Conservation (phyloP, 2,329 filamentous ascomycete genomes). For the Colletotrichum limetticola region DNA sequence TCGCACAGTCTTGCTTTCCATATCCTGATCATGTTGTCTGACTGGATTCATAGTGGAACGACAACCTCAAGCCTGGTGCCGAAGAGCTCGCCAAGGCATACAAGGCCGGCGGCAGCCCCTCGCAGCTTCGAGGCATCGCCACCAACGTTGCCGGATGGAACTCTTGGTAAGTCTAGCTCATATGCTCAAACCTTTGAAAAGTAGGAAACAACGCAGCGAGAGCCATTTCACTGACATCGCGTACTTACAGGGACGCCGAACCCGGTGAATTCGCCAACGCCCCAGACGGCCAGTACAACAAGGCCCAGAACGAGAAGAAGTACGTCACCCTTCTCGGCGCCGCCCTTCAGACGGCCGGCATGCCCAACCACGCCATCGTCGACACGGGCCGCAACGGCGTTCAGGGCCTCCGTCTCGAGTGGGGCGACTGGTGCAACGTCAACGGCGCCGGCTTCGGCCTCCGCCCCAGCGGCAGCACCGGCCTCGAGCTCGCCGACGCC, state of each 20-base stretch:
- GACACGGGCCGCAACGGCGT: slow-evolving; percentile 55
- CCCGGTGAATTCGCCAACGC: slow-evolving; percentile 54
- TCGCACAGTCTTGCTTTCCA: not conserved
- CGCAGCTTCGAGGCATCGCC: slow-evolving; percentile 50
- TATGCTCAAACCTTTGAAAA: not conserved
- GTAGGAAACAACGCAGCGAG: not conserved
- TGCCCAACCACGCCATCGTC: slow-evolving; percentile 55
- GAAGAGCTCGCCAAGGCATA: slow-evolving; percentile 52
- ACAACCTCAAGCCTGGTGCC: slow-evolving; percentile 59
- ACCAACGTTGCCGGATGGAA: slow-evolving; percentile 55
- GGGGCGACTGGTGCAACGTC: slow-evolving; percentile 71
- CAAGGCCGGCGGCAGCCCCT: slow-evolving; percentile 49
- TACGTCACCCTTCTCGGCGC: slow-evolving; percentile 54
- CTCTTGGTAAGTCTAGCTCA: slow-evolving; percentile 41
- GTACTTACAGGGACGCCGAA: slow-evolving; percentile 39
- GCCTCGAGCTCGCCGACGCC: slow-evolving; percentile 65
- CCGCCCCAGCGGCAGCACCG: slow-evolving; percentile 67
- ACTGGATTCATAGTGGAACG: slow-evolving; percentile 54
- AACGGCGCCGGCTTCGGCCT: slow-evolving; percentile 69
- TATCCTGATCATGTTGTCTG: not conserved
- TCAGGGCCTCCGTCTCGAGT: slow-evolving; percentile 53
- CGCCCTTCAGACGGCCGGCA: slow-evolving; percentile 49
- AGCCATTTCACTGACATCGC: not conserved
- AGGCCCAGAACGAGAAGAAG: slow-evolving; percentile 53
- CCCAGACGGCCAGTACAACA: slow-evolving; percentile 53